Percentiles rank a stretch among this genome's conserved stretches.
These are phyloP conservation scores for Hyphochytrium catenoides DNA, from an alignment of 352 stramenopile species.

Conservation along the genomic window DNA sequence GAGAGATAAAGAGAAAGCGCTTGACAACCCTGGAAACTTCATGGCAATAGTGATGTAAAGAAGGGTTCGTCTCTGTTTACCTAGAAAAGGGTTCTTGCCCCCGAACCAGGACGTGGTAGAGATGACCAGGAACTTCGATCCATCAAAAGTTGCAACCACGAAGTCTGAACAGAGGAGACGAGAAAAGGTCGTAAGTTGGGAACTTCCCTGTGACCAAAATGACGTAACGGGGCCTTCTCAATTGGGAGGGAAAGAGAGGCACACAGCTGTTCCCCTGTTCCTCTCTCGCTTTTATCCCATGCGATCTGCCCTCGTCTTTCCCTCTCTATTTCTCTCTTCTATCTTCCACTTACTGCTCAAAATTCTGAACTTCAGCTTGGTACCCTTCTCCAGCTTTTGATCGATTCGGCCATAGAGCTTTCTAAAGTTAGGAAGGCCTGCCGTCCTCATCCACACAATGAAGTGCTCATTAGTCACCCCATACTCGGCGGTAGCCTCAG, in stretches of 20 bases:
- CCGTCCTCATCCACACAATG: slow-evolving; percentile 98
- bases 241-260: slow-evolving; percentile 4
- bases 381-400: slow-evolving; percentile 57
- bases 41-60: no score
- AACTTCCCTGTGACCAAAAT: no score
- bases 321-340: no score
- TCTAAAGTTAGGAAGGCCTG: slow-evolving; percentile 88
- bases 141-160: slow-evolving; percentile 76
- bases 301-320: no score
- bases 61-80: no score
- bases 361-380: slow-evolving; percentile 68
- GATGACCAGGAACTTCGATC: slow-evolving; percentile 89
- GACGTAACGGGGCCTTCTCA: no score
- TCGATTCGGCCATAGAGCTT: slow-evolving; percentile 99
- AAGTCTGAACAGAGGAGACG: slow-evolving; percentile 48
- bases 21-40: no score
- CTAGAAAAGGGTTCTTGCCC: slow-evolving; percentile 86
- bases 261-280: no score
- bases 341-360: slow-evolving; percentile 61
- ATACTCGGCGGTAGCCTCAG: slow-evolving; percentile 21
- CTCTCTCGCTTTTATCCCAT: no score
- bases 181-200: no score
- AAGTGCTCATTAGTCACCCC: slow-evolving; percentile 97
- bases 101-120: slow-evolving; percentile 87
- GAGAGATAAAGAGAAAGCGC: no score